Base-by-base conservation (phyloP, 306 rosid species). In the Senna siamea region DNA sequence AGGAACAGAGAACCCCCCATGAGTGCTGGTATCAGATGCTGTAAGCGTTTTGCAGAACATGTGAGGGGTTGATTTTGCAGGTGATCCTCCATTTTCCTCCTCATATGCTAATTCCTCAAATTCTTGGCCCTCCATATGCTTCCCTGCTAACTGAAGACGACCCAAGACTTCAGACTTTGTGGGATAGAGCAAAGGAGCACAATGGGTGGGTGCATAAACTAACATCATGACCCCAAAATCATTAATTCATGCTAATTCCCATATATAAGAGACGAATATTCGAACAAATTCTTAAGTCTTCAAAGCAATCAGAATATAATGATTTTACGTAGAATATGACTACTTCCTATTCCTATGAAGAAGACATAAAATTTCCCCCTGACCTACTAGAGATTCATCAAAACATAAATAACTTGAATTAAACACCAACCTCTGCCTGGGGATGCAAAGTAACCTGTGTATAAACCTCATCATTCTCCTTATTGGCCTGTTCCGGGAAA, bases 11-110 rank as follows among this genome's bases (percentile, higher is more conserved):
- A 93, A 93, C 37, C 98, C 98, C 40, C 98, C 98, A 44, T 93
- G 98, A 43, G 96, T 93, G 82, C 98, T 93, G 53, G 98, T 93
- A 68, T 93, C 98, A 48, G 97, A 93, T 28, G 98, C 98, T 23
- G 98, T 93, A 54, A 93, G 98, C 19, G 98, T 93, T 70, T 93
- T 93, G 88, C 98, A 93, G 78, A 93, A 93, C 97, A 93, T 93
- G 72, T 93, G 98, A 82, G 98, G 90, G 43, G 97, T 89, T 77
- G 96, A 85, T 80, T 87, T 93, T 75, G 93, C 67, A 54, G 94
- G 86, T 74, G 86, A 62, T 79, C 85, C 89, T 76, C 90, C 98
- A 81, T 80, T 87, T 40, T 87, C 87, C 7, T 82, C 92, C 71
- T 76, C 94, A 83, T 83, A 88, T 35, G 70, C 79, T 72, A 83